phyloP scores from a whole-genome alignment of 164 flowering plant genomes.

The Cinnamomum chago region DNA sequence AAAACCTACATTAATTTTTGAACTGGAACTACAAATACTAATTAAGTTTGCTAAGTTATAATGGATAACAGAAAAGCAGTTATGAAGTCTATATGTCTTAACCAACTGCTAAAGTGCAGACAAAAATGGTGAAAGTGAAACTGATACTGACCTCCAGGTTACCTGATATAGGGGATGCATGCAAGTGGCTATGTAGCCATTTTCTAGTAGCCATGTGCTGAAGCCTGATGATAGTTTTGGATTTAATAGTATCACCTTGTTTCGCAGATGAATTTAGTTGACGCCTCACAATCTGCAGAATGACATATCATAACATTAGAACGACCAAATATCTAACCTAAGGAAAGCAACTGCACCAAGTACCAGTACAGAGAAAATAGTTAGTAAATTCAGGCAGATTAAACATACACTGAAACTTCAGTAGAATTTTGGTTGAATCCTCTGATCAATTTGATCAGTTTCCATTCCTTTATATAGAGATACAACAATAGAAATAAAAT shows the following conservation, averaged over 20 bases:
- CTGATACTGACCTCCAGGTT: slow-evolving; percentile 69
- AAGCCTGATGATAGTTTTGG: slow-evolving; percentile 66
- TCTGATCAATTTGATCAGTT: no score
- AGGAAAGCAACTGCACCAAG: no score
- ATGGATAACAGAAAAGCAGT: not conserved
- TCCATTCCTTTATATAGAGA: no score
- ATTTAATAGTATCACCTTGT: slow-evolving; percentile 74
- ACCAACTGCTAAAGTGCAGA: not conserved
- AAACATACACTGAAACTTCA: no score
- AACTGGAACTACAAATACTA: not conserved
- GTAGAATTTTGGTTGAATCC: no score
- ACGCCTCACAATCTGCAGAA: slow-evolving; percentile 68
- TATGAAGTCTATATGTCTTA: not conserved
- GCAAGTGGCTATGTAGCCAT: slow-evolving; percentile 98
- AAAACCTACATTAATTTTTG: not conserved
- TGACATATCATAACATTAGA: not conserved
- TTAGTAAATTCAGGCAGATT: no score
- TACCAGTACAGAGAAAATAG: no score
- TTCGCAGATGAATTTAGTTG: slow-evolving; percentile 54
- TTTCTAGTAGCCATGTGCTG: slow-evolving; percentile 91
- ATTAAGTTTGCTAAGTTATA: not conserved
- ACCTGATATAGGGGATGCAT: slow-evolving; percentile 94
- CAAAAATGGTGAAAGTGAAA: not conserved
- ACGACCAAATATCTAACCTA: no score
- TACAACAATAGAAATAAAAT: no score